These are phyloP conservation scores for Alternaria rosae DNA, from an alignment of 2,329 filamentous ascomycete species.

Conservation along the genomic window DNA sequence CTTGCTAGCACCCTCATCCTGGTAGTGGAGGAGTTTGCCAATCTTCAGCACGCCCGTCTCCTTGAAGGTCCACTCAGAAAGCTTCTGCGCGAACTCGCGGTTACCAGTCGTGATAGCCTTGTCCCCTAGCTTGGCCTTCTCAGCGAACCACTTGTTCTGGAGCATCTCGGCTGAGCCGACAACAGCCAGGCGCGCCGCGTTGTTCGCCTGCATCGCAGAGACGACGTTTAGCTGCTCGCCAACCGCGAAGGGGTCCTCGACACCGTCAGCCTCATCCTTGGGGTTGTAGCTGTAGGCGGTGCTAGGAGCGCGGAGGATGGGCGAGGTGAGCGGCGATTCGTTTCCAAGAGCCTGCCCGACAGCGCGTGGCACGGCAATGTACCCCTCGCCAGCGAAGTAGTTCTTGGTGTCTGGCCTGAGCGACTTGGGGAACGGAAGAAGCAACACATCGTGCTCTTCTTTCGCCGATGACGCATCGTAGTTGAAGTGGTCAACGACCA, in stretches of 20 bases:
- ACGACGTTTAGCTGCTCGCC: slow-evolving; percentile 85
- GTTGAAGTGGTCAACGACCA: slow-evolving; percentile 95
- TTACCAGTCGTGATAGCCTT: slow-evolving; percentile 75
- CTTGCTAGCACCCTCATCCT: slow-evolving; percentile 62
- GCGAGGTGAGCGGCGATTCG: slow-evolving; percentile 75
- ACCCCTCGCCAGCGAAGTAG: slow-evolving; percentile 74
- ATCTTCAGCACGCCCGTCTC: slow-evolving; percentile 90
- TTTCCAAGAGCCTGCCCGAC: slow-evolving; percentile 84
- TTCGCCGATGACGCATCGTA: slow-evolving; percentile 79
- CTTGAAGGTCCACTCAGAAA: slow-evolving; percentile 96
- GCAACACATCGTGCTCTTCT: slow-evolving; percentile 87
- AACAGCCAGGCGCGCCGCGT: slow-evolving; percentile 87
- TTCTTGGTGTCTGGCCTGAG: slow-evolving; percentile 74
- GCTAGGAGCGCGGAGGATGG: slow-evolving; percentile 80
- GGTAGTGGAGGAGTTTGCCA: slow-evolving; percentile 80
- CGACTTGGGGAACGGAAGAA: slow-evolving; percentile 73
- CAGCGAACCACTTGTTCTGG: slow-evolving; percentile 87
- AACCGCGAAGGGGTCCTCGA: slow-evolving; percentile 85
- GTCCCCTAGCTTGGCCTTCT: slow-evolving; percentile 67
- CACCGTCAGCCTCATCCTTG: slow-evolving; percentile 76
- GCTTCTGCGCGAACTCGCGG: slow-evolving; percentile 80
- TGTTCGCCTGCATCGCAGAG: slow-evolving; percentile 88
- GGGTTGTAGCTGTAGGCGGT: slow-evolving; percentile 95
- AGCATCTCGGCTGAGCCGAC: slow-evolving; percentile 87
- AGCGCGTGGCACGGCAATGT: slow-evolving; percentile 82